phyloP scores from a whole-genome alignment of 441 rosid species.

The Macaranga tanarius region DNA sequence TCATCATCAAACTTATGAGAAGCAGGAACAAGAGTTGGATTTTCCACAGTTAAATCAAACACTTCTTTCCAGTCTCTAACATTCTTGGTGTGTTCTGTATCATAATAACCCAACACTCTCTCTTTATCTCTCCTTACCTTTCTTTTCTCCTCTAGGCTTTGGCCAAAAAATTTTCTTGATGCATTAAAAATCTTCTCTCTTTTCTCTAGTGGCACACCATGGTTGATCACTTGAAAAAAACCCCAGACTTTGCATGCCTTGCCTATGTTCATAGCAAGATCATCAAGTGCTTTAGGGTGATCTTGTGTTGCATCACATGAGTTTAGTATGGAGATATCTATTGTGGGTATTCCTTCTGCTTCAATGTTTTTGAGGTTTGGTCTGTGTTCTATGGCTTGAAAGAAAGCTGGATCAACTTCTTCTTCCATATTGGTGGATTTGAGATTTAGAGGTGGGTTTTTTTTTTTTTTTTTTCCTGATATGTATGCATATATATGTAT shows the following conservation, averaged over 20 bases:
- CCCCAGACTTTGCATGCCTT: conserved; percentile 70
- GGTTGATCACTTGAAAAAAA: conserved; percentile 65
- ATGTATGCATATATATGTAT: too few species aligned
- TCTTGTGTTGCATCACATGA: conserved; percentile 10
- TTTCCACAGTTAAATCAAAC: conserved; percentile 45
- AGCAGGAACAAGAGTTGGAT: conserved; percentile 47
- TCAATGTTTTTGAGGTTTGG: conserved; percentile 24
- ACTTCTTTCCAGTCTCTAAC: conserved; percentile 86
- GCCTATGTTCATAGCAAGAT: conserved; percentile 36
- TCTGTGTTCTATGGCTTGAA: conserved; percentile 41
- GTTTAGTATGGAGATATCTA: conserved; percentile 47
- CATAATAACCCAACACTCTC: conserved; percentile 51
- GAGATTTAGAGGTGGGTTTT: not conserved
- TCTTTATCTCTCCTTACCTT: conserved; percentile 47
- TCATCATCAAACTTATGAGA: conserved; percentile 41
- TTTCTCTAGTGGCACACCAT: conserved; percentile 48
- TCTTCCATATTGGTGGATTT: conserved; percentile 39
- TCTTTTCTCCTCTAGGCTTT: conserved; percentile 50
- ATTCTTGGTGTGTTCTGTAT: conserved; percentile 69
- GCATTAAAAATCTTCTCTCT: conserved; percentile 34
- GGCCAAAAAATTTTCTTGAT: conserved; percentile 46
- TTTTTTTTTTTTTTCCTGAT: not conserved
- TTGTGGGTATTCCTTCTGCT: conserved; percentile 41
- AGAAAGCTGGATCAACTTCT: conserved; percentile 39
- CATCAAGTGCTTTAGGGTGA: conserved; percentile 14